Base-by-base conservation (phyloP, 129 eudicot species). In the Tagetes erecta region DNA sequence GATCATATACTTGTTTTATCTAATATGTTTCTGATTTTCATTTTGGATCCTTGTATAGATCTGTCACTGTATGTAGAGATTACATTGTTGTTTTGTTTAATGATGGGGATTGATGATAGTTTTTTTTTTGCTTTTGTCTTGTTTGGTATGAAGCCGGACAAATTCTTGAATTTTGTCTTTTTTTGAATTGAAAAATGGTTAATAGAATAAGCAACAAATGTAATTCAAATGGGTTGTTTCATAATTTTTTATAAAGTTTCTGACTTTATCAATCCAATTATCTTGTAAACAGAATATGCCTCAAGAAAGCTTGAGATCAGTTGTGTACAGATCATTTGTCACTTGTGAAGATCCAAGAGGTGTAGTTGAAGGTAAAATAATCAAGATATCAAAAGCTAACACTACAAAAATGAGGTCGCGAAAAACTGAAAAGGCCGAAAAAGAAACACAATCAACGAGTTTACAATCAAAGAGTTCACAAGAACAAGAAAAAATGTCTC, bases 331-430 rank as follows among this genome's bases (percentile, higher is more conserved):
- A 89, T 87, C 98, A 78, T 89, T 92, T 82, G 87, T 92, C 92
- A 89, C 95, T 10, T 92, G 98, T 70, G 90, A 89, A 79, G 96
- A 92, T 84, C 96, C 98, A 60, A 86, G 85, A 87, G 98, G 98
- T 49, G 94, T 89, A 4, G 76, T 74, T 39, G 94, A 92, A 73
- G 86, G 90, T 60, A 79, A 84, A 84, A 76, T 88, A 75, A 75
- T 84, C n/a, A 87, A 82, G 74, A 86, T 82, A 81, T 73, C 92
- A 71, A 87, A 89, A 73, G 36, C 68, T 13, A 58, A 37, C 35
- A 40, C 80, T 73, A 70, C 82, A 33, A 87, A 83, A 71, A 55
- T 70, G 76, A 80, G 72, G 42, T 65, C 80, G 11, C 67, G 35
- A 40, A 74, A 71, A 53, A n/a, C 60, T 37, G 85, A 86, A 74